These are phyloP conservation scores for Pestalotiopsis sp. DNA, from an alignment of 2,329 filamentous ascomycete genomes.

Conservation along the genomic window DNA sequence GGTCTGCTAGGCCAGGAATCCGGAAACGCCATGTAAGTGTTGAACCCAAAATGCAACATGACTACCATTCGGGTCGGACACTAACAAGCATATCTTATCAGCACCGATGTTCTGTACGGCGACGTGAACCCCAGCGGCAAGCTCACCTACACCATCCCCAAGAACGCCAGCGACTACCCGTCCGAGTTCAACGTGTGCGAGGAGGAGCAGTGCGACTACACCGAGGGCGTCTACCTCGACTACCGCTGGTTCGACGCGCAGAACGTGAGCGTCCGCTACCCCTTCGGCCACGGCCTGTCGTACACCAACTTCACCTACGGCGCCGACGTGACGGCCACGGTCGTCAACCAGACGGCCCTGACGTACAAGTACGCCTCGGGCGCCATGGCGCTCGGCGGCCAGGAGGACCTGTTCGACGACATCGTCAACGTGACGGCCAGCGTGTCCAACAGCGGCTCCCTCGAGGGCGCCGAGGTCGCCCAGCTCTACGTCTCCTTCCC, in stretches of 20 bases:
- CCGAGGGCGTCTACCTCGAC: constrained; percentile 57
- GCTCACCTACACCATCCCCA: constrained; percentile 59
- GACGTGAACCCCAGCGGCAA: constrained; percentile 60
- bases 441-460: constrained; percentile 53
- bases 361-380: constrained; percentile 45
- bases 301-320: constrained; percentile 44
- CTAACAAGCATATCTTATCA: constrained; percentile 41
- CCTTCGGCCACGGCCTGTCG: constrained; percentile 57
- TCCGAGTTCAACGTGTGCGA: constrained; percentile 28
- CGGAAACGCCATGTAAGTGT: constrained; percentile 27
- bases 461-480: constrained; percentile 54
- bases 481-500: constrained; percentile 61
- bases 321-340: constrained; percentile 1
- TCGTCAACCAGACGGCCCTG: constrained; percentile 29
- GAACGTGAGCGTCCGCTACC: constrained; percentile 51
- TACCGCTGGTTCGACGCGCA: constrained; percentile 56
- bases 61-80: constrained; percentile 63
- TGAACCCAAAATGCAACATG: constrained; percentile 62
- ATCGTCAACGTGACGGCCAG: constrained; percentile 50
- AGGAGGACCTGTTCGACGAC: constrained; percentile 56
- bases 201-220: constrained; percentile 16
- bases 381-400: constrained; percentile 50
- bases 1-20: constrained; percentile 56
- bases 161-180: constrained; percentile 50
- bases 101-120: constrained; percentile 62